Conservation (phyloP, 176 grass and related monocot species). For the Zea mays region Zm-B73-REFERENCE-NAM-5.0 NC_050098.1:40999501-41000000, state of each 20-base stretch:
- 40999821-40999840: no score
- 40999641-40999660: not conserved
- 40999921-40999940: not conserved
- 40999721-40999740: no score
- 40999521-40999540: not conserved
- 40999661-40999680: not conserved
- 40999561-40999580: not conserved
- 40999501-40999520: not conserved
- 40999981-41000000: not conserved
- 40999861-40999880: no score
- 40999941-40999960: not conserved
- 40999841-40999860: no score
- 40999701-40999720: no score
- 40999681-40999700: no score
- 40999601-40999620: not conserved
- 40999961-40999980: not conserved
- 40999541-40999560: conserved; percentile 3
- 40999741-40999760: no score
- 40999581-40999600: conserved; percentile 3
- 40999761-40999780: no score
- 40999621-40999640: not conserved
- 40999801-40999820: no score
- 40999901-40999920: not conserved
- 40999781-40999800: no score
- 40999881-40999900: not conserved